Base-by-base conservation (phyloP, 2,329 filamentous ascomycete genomes). In the Orbilia quercus region DNA sequence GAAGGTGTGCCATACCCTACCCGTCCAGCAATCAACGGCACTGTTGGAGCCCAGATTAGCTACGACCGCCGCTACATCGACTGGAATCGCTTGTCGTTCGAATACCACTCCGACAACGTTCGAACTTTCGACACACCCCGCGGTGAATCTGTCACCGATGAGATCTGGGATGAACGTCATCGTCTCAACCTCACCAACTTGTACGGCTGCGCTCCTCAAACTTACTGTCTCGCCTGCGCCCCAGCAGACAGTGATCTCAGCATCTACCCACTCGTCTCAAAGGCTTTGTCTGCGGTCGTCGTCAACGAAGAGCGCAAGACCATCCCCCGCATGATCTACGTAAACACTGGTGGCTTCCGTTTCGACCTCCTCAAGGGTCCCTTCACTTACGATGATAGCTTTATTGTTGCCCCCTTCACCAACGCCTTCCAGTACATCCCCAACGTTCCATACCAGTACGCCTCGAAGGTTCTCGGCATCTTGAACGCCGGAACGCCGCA, bases 341-440 rank as follows among this genome's bases (percentile, higher is more conserved):
- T 91, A 64, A 99, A 99, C 81, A 96, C 91, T 0, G 95, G 95
- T 23, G 91, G 91, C 2, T 88, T 99, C 76, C 90, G 95, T 47
- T 99, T 98, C 80, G 95, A 99, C 80, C 91, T 99, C 74, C 96
- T 97, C 84, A 88, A 94, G 80, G 95, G 95, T 0, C 84, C 89
- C 0, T 98, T 98, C 79, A 98, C 95, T 0, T 87, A 88, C 40
- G 95, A 99, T 79, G 90, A 89, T 2, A 91, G 90, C 0, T 98
- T 88, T 79, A 89, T 94, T 40, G 85, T 98, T 25, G 96, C 91
- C 7, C 95, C 95, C 0, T 99, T 99, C 79, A 88, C 87, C 1
- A 96, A 90, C 80, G 87, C 86, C 0, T 90, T 97, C 80, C 84
- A 85, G 23, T 92, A 88, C 76, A 84, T 97, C 57, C 88, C 89